Percentiles rank a stretch among this genome's conserved stretches.
Conservation (phyloP, 352 stramenopile genomes). For the Phytophthora tentaculata region DNA sequence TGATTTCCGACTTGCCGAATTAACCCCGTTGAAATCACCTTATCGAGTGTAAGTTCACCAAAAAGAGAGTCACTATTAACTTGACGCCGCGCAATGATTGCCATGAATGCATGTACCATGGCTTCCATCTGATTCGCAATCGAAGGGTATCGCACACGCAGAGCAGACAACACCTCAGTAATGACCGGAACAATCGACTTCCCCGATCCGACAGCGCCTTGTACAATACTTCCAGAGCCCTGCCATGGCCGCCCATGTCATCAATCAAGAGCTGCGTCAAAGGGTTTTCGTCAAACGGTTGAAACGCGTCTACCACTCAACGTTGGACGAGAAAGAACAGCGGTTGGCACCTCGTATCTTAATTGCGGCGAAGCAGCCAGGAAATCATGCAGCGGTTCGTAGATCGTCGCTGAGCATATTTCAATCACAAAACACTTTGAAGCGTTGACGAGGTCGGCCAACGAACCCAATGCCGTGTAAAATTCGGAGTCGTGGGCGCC, state of each 20-base stretch:
- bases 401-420: slow-evolving; percentile 21
- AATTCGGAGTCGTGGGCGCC: too few relatives aligned
- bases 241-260: slow-evolving; percentile 28
- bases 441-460: slow-evolving; percentile 23
- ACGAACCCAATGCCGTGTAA: not conserved
- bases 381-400: slow-evolving; percentile 22
- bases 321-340: slow-evolving; percentile 2
- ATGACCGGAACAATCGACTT: too few relatives aligned
- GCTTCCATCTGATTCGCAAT: slow-evolving; percentile 19
- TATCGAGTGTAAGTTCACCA: too few relatives aligned
- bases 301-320: slow-evolving; percentile 12
- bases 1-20: too few relatives aligned
- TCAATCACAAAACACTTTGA: slow-evolving; percentile 32
- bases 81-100: slow-evolving; percentile 17
- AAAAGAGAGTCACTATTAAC: slow-evolving; percentile 4
- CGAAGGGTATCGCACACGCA: slow-evolving; percentile 3
- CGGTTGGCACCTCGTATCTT: slow-evolving; percentile 2
- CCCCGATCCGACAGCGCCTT: too few relatives aligned
- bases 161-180: too few relatives aligned
- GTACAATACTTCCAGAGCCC: too few relatives aligned
- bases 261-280: slow-evolving; percentile 24
- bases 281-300: not conserved
- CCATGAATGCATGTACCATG: slow-evolving; percentile 31
- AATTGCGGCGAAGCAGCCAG: slow-evolving; percentile 14
- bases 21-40: too few relatives aligned